Evolutionary conservation across 2,329 filamentous ascomycete species (phyloP), one percentile per base, ranked within the genome.

Genomic region (Xylaria sp.): DNA sequence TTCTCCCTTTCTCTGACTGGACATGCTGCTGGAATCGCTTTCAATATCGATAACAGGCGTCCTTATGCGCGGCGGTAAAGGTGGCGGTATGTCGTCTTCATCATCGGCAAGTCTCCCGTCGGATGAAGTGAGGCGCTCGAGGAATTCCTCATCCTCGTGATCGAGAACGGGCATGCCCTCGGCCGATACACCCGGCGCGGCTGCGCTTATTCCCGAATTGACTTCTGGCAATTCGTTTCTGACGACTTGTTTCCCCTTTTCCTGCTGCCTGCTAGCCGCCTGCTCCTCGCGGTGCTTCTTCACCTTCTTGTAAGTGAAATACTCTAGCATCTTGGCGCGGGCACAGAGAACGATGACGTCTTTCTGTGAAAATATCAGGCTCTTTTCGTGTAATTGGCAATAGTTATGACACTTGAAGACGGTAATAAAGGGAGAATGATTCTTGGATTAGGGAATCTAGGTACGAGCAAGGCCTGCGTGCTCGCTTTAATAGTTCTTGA

Each of bases 231-330:
- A 54, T 10, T 66, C 66, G 10, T 66, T 65, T 47, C 64, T 65
- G 8, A 61, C 63, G 6, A 71, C 63, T 5, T 61, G 61, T 13
- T 65, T 64, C 39, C 65, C 65, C 18, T 68, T 65, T 35, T 68
- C 64, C 44, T 58, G 64, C 57, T 67, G 69, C 47, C 71, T 63
- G 37, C 37, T 55, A 2, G 49, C 69, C 4, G 68, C 73, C 66
- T 83, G 81, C 60, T 83, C 77, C 1, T 76, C 79, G 66, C 77
- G 79, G 70, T 81, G 74, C 73, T 86, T 84, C 75, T 86, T 87
- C 69, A 79, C 75, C 71, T 86, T 87, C 71, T 83, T 86, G 75
- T 80, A 82, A 42, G 78, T 75, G 65, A 87, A 81, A 72, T 84
- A 87, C 72, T 87, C 83, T 62, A 87, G 69, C 85, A 88, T 88